Conservation (phyloP, 257 asterid genomes). For the Lithospermum erythrorhizon region DNA sequence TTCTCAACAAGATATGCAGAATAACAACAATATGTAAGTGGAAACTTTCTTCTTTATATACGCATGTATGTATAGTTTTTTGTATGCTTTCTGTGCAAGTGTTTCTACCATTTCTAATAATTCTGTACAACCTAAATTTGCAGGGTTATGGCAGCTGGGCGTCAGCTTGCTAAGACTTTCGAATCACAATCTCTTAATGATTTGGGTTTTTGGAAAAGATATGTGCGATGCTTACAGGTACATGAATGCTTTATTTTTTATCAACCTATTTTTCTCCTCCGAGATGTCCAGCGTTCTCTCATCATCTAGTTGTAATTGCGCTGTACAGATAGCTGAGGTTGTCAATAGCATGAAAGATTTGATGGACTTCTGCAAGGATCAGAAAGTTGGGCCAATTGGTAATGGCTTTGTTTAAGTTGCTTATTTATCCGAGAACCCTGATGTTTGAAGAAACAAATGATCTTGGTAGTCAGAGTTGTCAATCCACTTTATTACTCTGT, state of each 20-base stretch:
- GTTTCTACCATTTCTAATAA: too few species aligned
- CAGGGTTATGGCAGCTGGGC: conserved; percentile 92
- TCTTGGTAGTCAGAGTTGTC: background rate
- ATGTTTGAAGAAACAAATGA: background rate
- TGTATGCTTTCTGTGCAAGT: background rate
- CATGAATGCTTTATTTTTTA: conserved; percentile 9
- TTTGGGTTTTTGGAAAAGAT: conserved; percentile 91
- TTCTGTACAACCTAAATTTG: background rate
- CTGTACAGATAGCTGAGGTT: conserved; percentile 80
- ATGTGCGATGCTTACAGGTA: conserved; percentile 92
- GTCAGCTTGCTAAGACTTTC: conserved; percentile 90
- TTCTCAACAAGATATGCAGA: conserved; percentile 78
- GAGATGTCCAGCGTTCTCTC: conserved; percentile 1
- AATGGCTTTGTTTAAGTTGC: conserved; percentile 11
- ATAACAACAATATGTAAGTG: conserved; percentile 82
- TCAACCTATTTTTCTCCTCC: background rate
- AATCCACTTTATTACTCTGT: background rate
- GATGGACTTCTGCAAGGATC: conserved; percentile 82
- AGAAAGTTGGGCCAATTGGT: conserved; percentile 83
- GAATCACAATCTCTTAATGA: conserved; percentile 91
- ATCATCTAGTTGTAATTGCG: conserved; percentile 6
- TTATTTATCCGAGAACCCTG: background rate
- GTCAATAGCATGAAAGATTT: conserved; percentile 93
- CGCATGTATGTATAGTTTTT: background rate
- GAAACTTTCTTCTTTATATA: background rate